Conservation (phyloP, 192 early-diverging fungal species). For the Backusella macrospora region DNA sequence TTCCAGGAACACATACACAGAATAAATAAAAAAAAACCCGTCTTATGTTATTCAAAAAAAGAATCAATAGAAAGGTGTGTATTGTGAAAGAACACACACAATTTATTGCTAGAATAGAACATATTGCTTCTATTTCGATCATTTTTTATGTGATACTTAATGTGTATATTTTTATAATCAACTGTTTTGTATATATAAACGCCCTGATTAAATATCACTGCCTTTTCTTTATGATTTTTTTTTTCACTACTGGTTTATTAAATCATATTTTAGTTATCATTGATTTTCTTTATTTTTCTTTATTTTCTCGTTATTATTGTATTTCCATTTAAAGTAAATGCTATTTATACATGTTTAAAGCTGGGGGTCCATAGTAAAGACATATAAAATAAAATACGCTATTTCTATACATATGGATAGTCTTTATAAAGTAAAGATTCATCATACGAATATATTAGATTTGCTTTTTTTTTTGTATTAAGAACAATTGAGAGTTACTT, state of each 20-base stretch:
- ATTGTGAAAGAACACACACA: background rate
- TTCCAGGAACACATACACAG: constrained; percentile 22
- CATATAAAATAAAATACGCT: too few species aligned
- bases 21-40: background rate
- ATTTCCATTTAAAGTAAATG: too few species aligned
- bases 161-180: background rate
- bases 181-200: background rate
- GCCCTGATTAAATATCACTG: background rate
- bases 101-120: background rate
- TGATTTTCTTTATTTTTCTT: too few species aligned
- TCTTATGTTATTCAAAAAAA: constrained; percentile 1
- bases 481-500: too few species aligned
- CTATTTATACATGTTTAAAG: too few species aligned
- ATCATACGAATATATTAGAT: too few species aligned
- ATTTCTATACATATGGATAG: too few species aligned
- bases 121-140: background rate
- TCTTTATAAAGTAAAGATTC: too few species aligned
- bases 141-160: constrained; percentile 1
- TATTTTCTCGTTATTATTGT: too few species aligned
- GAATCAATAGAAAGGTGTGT: background rate
- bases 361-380: too few species aligned
- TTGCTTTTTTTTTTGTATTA: too few species aligned
- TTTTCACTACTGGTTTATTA: background rate
- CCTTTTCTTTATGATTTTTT: background rate
- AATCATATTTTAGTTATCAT: too few species aligned